Base-by-base conservation (phyloP, 495 filamentous ascomycete genomes). In the Aspergillus mulundensis region DNA sequence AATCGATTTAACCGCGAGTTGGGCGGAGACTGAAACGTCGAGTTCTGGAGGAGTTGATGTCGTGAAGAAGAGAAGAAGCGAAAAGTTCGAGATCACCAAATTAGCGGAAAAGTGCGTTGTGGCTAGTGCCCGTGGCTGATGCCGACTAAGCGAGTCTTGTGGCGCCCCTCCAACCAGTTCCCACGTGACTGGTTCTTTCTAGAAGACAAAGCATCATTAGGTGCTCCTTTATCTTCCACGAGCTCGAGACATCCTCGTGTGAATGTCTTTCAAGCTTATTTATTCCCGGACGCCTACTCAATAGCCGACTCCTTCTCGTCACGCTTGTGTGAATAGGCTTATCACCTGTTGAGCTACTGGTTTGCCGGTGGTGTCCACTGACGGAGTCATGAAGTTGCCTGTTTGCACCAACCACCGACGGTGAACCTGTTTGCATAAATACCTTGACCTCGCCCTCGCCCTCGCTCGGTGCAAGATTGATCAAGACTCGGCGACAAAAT, bases 1-100 rank as follows among this genome's bases (percentile, higher is more conserved):
- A 92, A 92, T 92, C 88, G 82, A 85, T 92, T 92, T 92, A 91
- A 92, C 88, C 88, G 88, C 84, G 65, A 72, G 71, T 80, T 84
- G 79, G 75, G 84, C 88, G 88, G 88, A 90, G 88, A 92, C 87
- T 89, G 84, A 87, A 77, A 85, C 85, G 80, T 87, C 85, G 77
- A 84, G 85, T 88, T 85, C 81, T 73, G 56, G 53, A 64, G 62
- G 56, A 34, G 57, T 57, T 71, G 63, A 63, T 57, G 62, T 60
- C 52, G 53, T 60, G 54, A 66, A 58, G 70, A 62, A 54, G 63
- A 54, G 54, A 67, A 61, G 50, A 60, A 54, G 20, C 53, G 32
- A 56, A 45, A 57, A 57, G 34, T 34, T 12, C n/a, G n/a, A 25
- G 18, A 41, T 47, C 59, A 41, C 51, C 53, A 67, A 68, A 71